A percentile compares a stretch with the other conserved stretches of the same genome.
phyloP scores from a whole-genome alignment of 2,329 filamentous ascomycete genomes.

The Penicillium sp. region DNA sequence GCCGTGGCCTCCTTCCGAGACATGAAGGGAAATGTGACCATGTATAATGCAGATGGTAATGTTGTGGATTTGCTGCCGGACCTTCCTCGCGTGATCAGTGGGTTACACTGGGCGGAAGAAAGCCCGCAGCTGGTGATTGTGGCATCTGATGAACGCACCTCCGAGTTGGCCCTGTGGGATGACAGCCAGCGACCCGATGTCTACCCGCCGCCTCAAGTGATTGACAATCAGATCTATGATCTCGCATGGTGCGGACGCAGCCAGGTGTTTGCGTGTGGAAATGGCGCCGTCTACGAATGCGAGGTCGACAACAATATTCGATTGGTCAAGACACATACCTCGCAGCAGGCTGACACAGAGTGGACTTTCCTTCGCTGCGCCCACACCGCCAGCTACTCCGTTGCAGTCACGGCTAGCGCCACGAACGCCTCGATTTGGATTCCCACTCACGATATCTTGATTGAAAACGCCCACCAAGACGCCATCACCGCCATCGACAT shows the following conservation, averaged over 20 bases:
- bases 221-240: slow-evolving; percentile 48
- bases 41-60: slow-evolving; percentile 50
- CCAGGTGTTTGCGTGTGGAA: slow-evolving; percentile 46
- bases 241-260: slow-evolving; percentile 47
- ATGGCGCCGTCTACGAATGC: slow-evolving; percentile 46
- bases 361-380: slow-evolving; percentile 50
- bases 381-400: slow-evolving; percentile 32
- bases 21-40: slow-evolving; percentile 48
- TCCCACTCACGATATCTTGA: slow-evolving; percentile 48
- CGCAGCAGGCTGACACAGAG: slow-evolving; percentile 33
- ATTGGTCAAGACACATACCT: slow-evolving; percentile 40
- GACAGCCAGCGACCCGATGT: slow-evolving; percentile 42
- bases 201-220: slow-evolving; percentile 40
- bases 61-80: slow-evolving; percentile 51
- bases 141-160: slow-evolving; percentile 47
- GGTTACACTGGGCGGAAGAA: slow-evolving; percentile 47
- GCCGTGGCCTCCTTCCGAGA: slow-evolving; percentile 53
- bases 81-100: slow-evolving; percentile 49
- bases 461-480: slow-evolving; percentile 46
- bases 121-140: slow-evolving; percentile 48
- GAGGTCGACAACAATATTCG: slow-evolving; percentile 44
- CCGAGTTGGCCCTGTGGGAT: slow-evolving; percentile 51
- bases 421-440: slow-evolving; percentile 48
- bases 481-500: slow-evolving; percentile 51
- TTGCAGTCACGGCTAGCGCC: slow-evolving; percentile 47